Conservation (phyloP, 805 yeast species). For the Ogataea degrootiae region DNA sequence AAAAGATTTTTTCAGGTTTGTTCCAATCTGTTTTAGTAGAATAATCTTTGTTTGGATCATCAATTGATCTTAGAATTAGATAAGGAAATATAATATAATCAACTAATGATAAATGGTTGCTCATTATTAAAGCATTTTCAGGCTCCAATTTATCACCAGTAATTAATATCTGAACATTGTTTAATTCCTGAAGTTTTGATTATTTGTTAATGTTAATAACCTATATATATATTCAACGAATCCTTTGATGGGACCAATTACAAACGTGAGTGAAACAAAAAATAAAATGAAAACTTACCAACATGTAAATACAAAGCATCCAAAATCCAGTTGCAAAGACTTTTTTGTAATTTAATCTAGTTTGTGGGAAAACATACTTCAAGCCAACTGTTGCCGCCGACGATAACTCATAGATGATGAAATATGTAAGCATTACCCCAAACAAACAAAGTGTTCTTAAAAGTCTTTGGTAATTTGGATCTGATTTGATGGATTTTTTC, state of each 20-base stretch:
- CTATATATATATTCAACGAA: too few species aligned
- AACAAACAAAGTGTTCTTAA: constrained; percentile 19
- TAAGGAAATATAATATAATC: constrained; percentile 56
- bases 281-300: constrained; percentile 15
- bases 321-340: constrained; percentile 29
- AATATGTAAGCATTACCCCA: constrained; percentile 15
- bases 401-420: constrained; percentile 13
- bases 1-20: constrained; percentile 16
- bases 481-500: constrained; percentile 5
- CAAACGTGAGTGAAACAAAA: background rate
- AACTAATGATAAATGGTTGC: constrained; percentile 65
- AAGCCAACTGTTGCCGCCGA: constrained; percentile 12
- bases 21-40: constrained; percentile 1
- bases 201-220: background rate
- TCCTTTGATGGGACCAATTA: background rate
- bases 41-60: constrained; percentile 2
- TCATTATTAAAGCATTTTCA: constrained; percentile 32
- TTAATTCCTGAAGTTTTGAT: constrained; percentile 25
- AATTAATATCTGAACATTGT: constrained; percentile 34
- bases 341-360: constrained; percentile 14
- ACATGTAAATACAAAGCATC: constrained; percentile 27
- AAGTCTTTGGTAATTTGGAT: constrained; percentile 9
- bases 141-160: constrained; percentile 40
- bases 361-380: constrained; percentile 20
- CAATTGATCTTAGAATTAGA: constrained; percentile 29